Conservation (phyloP, 352 stramenopile species). For the Globisporangium acanthophoron region DNA sequence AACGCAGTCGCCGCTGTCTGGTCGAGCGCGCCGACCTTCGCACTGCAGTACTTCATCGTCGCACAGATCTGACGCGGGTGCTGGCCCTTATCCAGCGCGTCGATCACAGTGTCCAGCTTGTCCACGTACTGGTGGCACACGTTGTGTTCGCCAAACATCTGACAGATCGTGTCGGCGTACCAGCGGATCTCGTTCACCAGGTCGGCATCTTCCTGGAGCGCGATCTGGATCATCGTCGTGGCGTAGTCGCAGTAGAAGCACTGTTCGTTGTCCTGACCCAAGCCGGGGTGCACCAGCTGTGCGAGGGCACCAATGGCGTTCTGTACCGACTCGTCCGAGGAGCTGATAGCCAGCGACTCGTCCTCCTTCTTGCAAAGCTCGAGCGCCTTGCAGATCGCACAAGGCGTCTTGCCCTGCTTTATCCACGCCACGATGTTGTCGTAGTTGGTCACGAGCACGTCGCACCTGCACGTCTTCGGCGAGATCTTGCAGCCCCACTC, state of each 20-base stretch:
- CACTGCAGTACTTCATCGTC: constrained; percentile 50
- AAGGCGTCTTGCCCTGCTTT: constrained; percentile 56
- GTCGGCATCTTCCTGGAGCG: constrained; percentile 45
- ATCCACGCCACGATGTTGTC: constrained; percentile 19
- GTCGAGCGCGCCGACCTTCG: constrained; percentile 10
- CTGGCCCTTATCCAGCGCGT: constrained; percentile 55
- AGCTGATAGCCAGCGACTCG: background rate
- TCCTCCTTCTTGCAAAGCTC: constrained; percentile 40
- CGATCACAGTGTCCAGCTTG: constrained; percentile 62
- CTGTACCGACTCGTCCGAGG: constrained; percentile 11
- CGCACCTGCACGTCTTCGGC: constrained; percentile 11
- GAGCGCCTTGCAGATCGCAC: constrained; percentile 49
- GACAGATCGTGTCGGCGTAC: constrained; percentile 72
- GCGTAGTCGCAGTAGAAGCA: constrained; percentile 61
- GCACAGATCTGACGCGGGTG: constrained; percentile 60
- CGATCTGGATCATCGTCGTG: constrained; percentile 52
- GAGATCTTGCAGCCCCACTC: constrained; percentile 11
- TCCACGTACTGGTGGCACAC: constrained; percentile 65
- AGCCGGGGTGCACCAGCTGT: background rate
- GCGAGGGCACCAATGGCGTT: constrained; percentile 26
- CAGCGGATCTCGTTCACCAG: constrained; percentile 47
- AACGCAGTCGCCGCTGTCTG: constrained; percentile 27
- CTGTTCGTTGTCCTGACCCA: constrained; percentile 27
- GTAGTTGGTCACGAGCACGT: constrained; percentile 13
- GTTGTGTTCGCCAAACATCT: constrained; percentile 56